Evolutionary conservation across 805 yeast species (phyloP).

Genomic region (Jamesozyma piceae): DNA sequence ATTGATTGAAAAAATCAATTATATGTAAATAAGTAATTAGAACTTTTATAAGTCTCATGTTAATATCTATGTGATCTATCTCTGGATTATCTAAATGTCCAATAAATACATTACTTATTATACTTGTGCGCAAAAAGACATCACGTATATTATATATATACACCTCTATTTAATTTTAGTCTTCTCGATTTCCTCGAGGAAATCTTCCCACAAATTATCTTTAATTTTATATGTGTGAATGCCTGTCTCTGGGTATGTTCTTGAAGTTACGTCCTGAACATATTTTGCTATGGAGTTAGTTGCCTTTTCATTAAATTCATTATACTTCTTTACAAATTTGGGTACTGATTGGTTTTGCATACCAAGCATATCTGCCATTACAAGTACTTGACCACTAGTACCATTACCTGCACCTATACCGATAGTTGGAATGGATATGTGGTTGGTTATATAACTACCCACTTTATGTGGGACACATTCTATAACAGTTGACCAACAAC

Average conservation of each 20-base stretch:
- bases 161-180: not conserved
- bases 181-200: slow-evolving; percentile 13
- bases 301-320: slow-evolving; percentile 40
- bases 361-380: slow-evolving; percentile 76
- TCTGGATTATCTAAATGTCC: not conserved
- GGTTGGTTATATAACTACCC: slow-evolving; percentile 53
- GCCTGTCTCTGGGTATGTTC: slow-evolving; percentile 51
- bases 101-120: too few relatives aligned
- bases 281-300: slow-evolving; percentile 46
- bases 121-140: not conserved
- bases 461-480: slow-evolving; percentile 81
- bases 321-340: slow-evolving; percentile 70
- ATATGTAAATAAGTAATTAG: not conserved
- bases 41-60: not conserved
- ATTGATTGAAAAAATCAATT: not conserved
- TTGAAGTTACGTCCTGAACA: slow-evolving; percentile 45
- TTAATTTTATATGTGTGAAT: slow-evolving; percentile 62
- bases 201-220: slow-evolving; percentile 46
- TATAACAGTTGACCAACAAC: slow-evolving; percentile 63
- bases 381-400: slow-evolving; percentile 85
- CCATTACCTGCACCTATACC: slow-evolving; percentile 92
- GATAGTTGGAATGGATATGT: slow-evolving; percentile 65
- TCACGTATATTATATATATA: not conserved
- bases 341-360: slow-evolving; percentile 50
- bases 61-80: not conserved